Percentiles rank a stretch among this genome's conserved stretches.
These are phyloP conservation scores for Escovopsis sp. DNA, from an alignment of 2,329 filamentous ascomycete species.

Conservation along the genomic window DNA sequence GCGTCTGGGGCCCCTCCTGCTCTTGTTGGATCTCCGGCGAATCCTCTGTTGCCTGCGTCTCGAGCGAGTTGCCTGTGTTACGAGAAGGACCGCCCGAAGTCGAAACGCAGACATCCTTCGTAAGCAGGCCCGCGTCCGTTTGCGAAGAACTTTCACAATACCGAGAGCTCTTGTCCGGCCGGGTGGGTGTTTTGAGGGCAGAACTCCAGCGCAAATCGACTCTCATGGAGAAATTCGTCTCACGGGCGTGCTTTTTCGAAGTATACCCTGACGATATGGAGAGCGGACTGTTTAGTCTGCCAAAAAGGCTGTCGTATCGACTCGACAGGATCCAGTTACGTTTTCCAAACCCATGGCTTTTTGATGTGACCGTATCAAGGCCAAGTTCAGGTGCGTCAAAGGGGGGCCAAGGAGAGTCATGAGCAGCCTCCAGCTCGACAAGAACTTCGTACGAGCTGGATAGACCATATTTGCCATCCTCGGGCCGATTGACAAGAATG, in stretches of 20 bases:
- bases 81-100: slow-evolving; percentile 8
- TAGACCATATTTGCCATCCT: slow-evolving; percentile 31
- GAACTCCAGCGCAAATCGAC: slow-evolving; percentile 33
- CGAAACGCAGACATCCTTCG: slow-evolving; percentile 11
- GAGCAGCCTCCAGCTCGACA: slow-evolving; percentile 37
- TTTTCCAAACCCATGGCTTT: slow-evolving; percentile 9
- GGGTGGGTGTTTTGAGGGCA: slow-evolving; percentile 20
- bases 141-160: slow-evolving; percentile 29
- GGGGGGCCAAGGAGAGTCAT: slow-evolving; percentile 37
- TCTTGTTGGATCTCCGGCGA: slow-evolving; percentile 26
- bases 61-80: slow-evolving; percentile 8
- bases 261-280: slow-evolving; percentile 14
- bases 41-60: slow-evolving; percentile 12
- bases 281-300: slow-evolving; percentile 23
- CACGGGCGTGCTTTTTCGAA: slow-evolving; percentile 10
- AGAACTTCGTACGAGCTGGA: slow-evolving; percentile 35
- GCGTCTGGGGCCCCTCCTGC: slow-evolving; percentile 32
- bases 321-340: slow-evolving; percentile 26
- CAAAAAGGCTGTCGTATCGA: slow-evolving; percentile 26
- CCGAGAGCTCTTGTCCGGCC: slow-evolving; percentile 27
- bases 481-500: slow-evolving; percentile 32
- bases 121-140: slow-evolving; percentile 15
- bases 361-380: slow-evolving; percentile 9
- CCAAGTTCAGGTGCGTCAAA: slow-evolving; percentile 23
- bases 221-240: slow-evolving; percentile 33